Evolutionary conservation across 495 filamentous ascomycete genomes (phyloP), one percentile per base, ranked within the genome.

Genomic region (Daldinia grandis): DNA sequence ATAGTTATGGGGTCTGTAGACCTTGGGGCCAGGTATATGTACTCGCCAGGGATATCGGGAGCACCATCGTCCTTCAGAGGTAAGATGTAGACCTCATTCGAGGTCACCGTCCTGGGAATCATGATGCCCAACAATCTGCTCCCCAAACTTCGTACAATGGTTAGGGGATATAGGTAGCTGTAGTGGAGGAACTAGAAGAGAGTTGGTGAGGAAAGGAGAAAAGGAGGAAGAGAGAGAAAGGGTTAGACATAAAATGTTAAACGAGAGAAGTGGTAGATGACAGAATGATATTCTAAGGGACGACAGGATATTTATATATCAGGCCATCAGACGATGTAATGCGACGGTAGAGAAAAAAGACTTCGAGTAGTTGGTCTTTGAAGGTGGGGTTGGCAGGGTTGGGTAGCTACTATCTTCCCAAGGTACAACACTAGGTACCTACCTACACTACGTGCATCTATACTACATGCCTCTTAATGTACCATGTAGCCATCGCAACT

Each of bases 31-130:
- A 99, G 83, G 78, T 97, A 97, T 69, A 98, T 93, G 81, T 97
- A 98, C 50, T 89, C 91, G 64, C 93, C 93, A 2, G 91, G 83
- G 38, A 99, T 89, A 81, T 95, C 92, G 38, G 96, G 96, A 67
- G 94, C 90, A 72, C 96, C 96, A 80, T 92, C 86, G 78, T 99
- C 95, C 75, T 91, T 94, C 78, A 99, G 86, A 56, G 92, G 92
- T 57, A 99, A 85, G 70, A 95, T 81, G 80, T 98, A 95, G 61
- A 98, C 87, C 78, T 92, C 85, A 77, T 80, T 83, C 59, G 86
- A 86, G 64, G 79, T 81, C 77, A 87, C 83, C 56, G 79, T 88
- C 76, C 77, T 78, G 33, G 84, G 85, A 51, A 80, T 76, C 84
- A 87, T 86, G 72, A 21, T 58, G 58, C n/a, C 24, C 25, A 58